Conservation (phyloP, 306 rosid genomes). For the Urtica urens region DNA sequence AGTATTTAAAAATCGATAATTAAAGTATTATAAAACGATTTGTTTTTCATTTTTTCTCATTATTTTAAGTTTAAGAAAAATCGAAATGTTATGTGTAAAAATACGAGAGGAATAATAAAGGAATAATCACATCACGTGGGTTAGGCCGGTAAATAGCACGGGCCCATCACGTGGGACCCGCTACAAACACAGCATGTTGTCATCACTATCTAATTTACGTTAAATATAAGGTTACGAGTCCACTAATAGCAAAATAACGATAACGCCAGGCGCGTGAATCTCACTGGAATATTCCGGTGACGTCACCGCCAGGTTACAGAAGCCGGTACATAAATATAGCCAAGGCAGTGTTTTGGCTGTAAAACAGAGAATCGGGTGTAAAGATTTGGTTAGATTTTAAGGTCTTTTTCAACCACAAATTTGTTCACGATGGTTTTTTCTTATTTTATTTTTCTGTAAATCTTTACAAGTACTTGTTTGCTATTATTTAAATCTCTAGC, state of each 20-base stretch:
- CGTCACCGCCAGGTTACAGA: conserved; percentile 3
- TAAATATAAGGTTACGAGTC: background rate
- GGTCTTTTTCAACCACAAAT: no score
- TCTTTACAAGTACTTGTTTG: no score
- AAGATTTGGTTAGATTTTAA: background rate
- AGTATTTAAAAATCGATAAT: no score
- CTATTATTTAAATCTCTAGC: no score
- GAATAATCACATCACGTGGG: no score
- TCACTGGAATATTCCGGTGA: conserved; percentile 5
- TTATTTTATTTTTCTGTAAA: no score
- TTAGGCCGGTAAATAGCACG: background rate
- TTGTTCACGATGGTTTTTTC: no score
- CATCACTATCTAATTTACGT: background rate
- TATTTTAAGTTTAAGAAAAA: no score
- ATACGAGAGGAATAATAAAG: no score
- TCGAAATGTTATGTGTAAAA: no score
- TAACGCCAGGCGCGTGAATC: conserved; percentile 8
- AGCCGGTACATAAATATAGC: background rate
- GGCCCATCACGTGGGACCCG: conserved; percentile 17
- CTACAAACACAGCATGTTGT: background rate
- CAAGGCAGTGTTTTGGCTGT: background rate
- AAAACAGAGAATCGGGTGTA: background rate
- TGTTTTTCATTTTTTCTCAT: no score
- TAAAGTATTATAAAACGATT: no score
- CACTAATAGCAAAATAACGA: background rate